Base-by-base conservation (phyloP, 192 early-diverging fungal species). In the Gonapodya prolifera region DNA sequence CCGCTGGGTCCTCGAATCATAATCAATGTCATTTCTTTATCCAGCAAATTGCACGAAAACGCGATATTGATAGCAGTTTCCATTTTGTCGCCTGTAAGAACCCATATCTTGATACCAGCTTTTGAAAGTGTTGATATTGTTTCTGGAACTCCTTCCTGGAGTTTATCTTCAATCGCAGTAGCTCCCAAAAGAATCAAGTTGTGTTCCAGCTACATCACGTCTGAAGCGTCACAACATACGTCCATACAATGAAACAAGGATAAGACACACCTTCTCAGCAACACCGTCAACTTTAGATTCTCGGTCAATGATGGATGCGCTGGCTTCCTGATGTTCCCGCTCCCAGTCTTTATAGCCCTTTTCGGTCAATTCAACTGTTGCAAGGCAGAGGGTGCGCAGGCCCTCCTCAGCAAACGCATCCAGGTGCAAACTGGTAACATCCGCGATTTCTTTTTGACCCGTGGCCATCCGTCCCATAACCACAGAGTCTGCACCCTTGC, bases 1-100 rank as follows among this genome's bases (percentile, higher is more conserved):
- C 77, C 33, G 90, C 84, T 18, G 80, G 75, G 0, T 74, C 78
- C 83, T 75, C 82, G 71, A 76, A 90, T 88, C 34, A 89, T 84
- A 35, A 90, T 87, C 23, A 90, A 78, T 33, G 80, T 77, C 87
- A 87, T 85, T 35, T 81, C 77, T 34, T 78, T 69, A 69, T 79
- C 80, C 33, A 90, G 78, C 1, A 90, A 77, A 77, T 87, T 85
- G 80, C 84, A 85, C n/a, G 89, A 77, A 86, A 97, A 98, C 0
- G 95, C 96, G 83, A 99, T 98, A 81, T 98, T 98, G 83, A 99
- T 98, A 18, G 97, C 97, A 0, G 97, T 99, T 83, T 99, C 97
- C 85, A 97, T 82, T 80, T 98, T 98, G 84, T 99, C 97, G 34
- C 97, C 97, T 0, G 97, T 99, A 73, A 99, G 83, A 0, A 99